Percentiles rank a stretch among this genome's conserved stretches.
Conservation (phyloP, 2,329 filamentous ascomycete species). For the Penicillium expansum region DNA sequence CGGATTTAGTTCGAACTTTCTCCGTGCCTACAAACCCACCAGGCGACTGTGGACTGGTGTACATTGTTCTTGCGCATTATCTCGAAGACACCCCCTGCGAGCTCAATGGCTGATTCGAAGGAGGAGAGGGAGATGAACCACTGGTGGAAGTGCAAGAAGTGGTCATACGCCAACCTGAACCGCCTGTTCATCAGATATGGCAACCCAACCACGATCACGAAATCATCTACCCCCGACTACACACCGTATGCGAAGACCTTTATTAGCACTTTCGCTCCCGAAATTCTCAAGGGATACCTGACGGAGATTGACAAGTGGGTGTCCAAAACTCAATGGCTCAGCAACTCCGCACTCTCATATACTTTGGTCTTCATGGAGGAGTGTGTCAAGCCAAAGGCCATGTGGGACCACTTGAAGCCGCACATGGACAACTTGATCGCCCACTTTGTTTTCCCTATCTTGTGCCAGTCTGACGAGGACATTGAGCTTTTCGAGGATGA, state of each 20-base stretch:
- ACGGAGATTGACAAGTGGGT: constrained; percentile 98
- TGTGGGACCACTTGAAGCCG: constrained; percentile 91
- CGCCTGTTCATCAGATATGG: constrained; percentile 95
- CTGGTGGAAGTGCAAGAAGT: constrained; percentile 99
- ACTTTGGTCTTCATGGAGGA: constrained; percentile 95
- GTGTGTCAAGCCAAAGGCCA: constrained; percentile 93
- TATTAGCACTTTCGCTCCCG: constrained; percentile 84
- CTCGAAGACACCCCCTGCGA: constrained; percentile 75
- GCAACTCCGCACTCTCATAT: constrained; percentile 88
- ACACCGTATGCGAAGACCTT: constrained; percentile 85
- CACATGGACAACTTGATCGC: constrained; percentile 91
- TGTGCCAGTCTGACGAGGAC: constrained; percentile 90
- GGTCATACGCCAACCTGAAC: constrained; percentile 97
- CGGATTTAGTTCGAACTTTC: constrained; percentile 75
- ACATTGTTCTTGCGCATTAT: constrained; percentile 90
- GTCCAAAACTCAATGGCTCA: constrained; percentile 88
- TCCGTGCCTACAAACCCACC: constrained; percentile 70
- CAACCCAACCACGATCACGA: constrained; percentile 73
- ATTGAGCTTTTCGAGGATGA: constrained; percentile 91
- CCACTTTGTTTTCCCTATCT: constrained; percentile 90
- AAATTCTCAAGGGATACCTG: constrained; percentile 93
- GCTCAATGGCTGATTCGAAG: constrained; percentile 73
- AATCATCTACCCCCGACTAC: constrained; percentile 72
- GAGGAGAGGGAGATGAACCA: constrained; percentile 89
- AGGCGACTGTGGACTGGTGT: constrained; percentile 91